These are phyloP conservation scores for Calonectria multiphialidica DNA, from an alignment of 2,329 filamentous ascomycete species.

Conservation along the genomic window DNA sequence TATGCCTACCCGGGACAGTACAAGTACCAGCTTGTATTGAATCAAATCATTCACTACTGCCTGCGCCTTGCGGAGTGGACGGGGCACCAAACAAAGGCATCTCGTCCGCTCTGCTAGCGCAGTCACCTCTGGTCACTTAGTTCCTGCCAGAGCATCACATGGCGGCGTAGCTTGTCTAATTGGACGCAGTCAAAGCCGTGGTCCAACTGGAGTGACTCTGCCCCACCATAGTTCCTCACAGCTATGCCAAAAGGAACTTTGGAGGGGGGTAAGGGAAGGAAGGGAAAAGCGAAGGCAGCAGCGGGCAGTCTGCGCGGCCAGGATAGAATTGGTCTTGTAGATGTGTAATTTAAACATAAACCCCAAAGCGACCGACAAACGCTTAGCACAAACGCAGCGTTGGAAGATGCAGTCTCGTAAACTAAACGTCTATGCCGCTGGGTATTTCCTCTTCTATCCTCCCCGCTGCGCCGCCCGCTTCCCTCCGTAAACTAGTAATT, in stretches of 20 bases:
- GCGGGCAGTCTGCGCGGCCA: not conserved
- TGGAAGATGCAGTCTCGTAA: not conserved
- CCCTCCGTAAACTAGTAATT: not conserved
- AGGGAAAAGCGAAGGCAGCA: not conserved
- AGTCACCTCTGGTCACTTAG: not conserved
- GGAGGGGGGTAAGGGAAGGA: not conserved
- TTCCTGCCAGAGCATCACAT: slow-evolving; percentile 1
- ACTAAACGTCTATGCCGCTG: not conserved
- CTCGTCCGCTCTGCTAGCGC: not conserved
- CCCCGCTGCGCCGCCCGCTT: not conserved
- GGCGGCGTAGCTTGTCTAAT: not conserved
- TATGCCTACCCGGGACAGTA: not conserved
- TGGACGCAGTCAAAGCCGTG: not conserved
- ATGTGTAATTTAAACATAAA: not conserved
- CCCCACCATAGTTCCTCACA: slow-evolving; percentile 5
- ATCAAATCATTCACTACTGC: not conserved
- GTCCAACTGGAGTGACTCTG: not conserved
- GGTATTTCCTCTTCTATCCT: not conserved
- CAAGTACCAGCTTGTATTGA: not conserved
- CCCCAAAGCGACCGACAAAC: not conserved
- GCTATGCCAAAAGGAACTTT: not conserved
- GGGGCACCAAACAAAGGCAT: not conserved
- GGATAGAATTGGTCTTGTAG: not conserved
- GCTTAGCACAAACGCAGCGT: not conserved
- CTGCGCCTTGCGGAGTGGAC: not conserved